A percentile compares a stretch with the other conserved stretches of the same genome.
Evolutionary conservation across 768 basidiomycete species (phyloP).

Genomic region (Suillus placidus): DNA sequence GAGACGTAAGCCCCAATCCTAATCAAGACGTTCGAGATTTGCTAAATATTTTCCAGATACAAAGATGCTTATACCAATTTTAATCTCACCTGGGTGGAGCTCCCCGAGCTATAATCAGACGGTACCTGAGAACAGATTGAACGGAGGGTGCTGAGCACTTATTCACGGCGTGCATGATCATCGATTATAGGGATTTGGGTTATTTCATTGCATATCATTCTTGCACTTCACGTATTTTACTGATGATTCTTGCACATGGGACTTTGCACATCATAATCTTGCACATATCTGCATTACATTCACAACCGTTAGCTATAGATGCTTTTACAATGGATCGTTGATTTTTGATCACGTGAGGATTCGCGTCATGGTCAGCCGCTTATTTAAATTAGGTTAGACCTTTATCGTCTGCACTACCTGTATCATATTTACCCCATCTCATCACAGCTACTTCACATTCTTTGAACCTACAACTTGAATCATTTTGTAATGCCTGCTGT

Average conservation of each 20-base stretch:
- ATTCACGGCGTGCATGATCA: neutral
- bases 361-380: constrained; percentile 32
- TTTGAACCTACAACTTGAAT: neutral
- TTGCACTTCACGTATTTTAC: neutral
- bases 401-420: constrained; percentile 3
- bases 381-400: neutral
- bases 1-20: constrained; percentile 48
- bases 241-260: neutral
- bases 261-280: neutral
- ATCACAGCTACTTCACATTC: constrained; percentile 5
- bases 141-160: constrained; percentile 30
- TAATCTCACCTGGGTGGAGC: constrained; percentile 49
- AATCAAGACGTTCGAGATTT: neutral
- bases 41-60: constrained; percentile 32
- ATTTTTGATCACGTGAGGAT: constrained; percentile 35
- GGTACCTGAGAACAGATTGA: constrained; percentile 60
- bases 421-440: constrained; percentile 25
- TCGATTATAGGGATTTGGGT: neutral
- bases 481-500: constrained; percentile 7
- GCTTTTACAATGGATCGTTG: constrained; percentile 13
- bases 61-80: constrained; percentile 47
- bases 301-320: neutral
- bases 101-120: constrained; percentile 46
- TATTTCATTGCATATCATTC: constrained; percentile 6
- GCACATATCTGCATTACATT: constrained; percentile 1